A percentile compares a stretch with the other conserved stretches of the same genome.
These are phyloP conservation scores for Trichoderma oligosporum DNA, from an alignment of 2,329 filamentous ascomycete genomes.

Conservation along the genomic window DNA sequence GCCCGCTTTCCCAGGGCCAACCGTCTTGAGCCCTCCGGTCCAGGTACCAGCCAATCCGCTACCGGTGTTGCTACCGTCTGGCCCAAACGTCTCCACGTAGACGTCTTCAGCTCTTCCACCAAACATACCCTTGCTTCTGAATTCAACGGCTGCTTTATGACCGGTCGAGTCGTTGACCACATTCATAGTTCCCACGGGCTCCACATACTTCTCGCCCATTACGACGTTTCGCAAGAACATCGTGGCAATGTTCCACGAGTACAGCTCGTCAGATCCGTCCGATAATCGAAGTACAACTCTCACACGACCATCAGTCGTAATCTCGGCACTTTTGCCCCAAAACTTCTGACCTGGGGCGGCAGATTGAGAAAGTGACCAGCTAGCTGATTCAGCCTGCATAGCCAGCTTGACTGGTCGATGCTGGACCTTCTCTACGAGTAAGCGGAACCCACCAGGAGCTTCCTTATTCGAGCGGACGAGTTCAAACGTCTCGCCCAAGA, in stretches of 20 bases:
- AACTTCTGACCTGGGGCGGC: conserved; percentile 93
- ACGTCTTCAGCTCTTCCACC: conserved; percentile 91
- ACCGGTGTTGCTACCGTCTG: conserved; percentile 61
- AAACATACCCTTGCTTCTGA: conserved; percentile 96
- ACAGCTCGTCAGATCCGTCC: conserved; percentile 71
- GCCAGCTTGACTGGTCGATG: conserved; percentile 91
- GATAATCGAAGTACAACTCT: conserved; percentile 66
- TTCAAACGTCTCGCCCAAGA: conserved; percentile 94
- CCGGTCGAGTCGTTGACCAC: conserved; percentile 80
- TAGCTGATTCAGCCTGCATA: conserved; percentile 81
- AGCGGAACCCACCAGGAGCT: conserved; percentile 69
- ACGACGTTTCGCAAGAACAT: conserved; percentile 94
- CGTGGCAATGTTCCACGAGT: conserved; percentile 83
- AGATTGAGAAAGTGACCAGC: conserved; percentile 84
- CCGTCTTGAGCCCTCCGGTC: conserved; percentile 69
- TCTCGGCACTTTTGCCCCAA: conserved; percentile 94
- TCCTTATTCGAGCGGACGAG: conserved; percentile 80
- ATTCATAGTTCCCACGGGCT: conserved; percentile 87
- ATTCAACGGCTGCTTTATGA: conserved; percentile 79
- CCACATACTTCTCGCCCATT: conserved; percentile 95
- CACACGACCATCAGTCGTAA: conserved; percentile 86
- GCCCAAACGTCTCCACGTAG: conserved; percentile 66
- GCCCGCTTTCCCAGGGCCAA: conserved; percentile 57
- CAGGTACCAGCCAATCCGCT: conserved; percentile 76
- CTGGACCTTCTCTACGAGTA: conserved; percentile 92